A percentile compares a stretch with the other conserved stretches of the same genome.
These are phyloP conservation scores for Carallia brachiata DNA, from an alignment of 345 rosid genomes.

Conservation along the genomic window DNA sequence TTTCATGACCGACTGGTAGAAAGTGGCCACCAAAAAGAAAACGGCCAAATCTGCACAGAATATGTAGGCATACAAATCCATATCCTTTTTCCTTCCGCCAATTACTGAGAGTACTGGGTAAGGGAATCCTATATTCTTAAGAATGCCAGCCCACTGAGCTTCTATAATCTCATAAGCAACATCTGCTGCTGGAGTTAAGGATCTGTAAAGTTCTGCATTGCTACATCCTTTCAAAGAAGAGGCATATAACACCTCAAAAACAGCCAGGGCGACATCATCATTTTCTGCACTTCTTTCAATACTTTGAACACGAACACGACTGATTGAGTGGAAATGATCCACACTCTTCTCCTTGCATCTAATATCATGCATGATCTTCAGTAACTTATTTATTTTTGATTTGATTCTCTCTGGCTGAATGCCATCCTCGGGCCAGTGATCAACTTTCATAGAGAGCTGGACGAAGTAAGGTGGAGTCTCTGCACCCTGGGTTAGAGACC, in stretches of 20 bases:
- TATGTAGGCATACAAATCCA: constrained; percentile 44
- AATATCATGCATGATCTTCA: constrained; percentile 28
- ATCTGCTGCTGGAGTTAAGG: constrained; percentile 50
- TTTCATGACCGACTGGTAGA: constrained; percentile 41
- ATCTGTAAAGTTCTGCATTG: constrained; percentile 20
- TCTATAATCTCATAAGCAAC: constrained; percentile 39
- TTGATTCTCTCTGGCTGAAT: constrained; percentile 42
- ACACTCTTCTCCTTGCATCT: constrained; percentile 30
- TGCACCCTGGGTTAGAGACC: constrained; percentile 37
- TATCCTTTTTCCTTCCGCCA: constrained; percentile 45
- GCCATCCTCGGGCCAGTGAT: constrained; percentile 45
- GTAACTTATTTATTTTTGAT: constrained; percentile 37
- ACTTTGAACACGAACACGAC: constrained; percentile 41
- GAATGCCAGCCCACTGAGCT: constrained; percentile 29
- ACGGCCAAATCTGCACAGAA: constrained; percentile 49
- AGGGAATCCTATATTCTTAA: constrained; percentile 35
- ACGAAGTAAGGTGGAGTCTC: constrained; percentile 49
- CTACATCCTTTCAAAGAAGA: constrained; percentile 28
- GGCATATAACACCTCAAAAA: constrained; percentile 43
- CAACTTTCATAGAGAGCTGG: constrained; percentile 43
- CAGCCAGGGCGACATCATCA: constrained; percentile 36
- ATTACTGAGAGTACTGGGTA: constrained; percentile 40
- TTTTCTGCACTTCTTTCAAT: constrained; percentile 41
- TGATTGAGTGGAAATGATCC: constrained; percentile 22
- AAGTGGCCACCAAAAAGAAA: constrained; percentile 42